Evolutionary conservation across 2,329 filamentous ascomycete species (phyloP).

Genomic region (Hysterium pulicare): DNA sequence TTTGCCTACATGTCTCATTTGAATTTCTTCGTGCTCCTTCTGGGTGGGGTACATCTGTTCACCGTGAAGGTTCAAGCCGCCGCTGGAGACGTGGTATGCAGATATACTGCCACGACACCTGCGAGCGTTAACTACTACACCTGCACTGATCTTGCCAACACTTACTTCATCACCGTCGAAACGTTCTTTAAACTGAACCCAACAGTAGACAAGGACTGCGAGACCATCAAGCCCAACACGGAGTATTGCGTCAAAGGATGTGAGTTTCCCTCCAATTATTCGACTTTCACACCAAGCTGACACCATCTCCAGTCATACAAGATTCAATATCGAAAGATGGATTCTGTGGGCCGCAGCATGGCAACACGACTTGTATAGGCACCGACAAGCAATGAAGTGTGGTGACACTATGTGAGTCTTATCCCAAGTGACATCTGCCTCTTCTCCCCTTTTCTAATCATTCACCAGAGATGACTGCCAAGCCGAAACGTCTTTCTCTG

Average conservation of each 20-base stretch:
- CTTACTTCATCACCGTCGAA: conserved; percentile 17
- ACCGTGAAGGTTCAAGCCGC: too few species aligned
- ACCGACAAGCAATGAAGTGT: conserved; percentile 11
- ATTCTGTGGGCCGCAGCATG: conserved; percentile 28
- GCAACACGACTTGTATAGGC: conserved; percentile 32
- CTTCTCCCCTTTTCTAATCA: not conserved
- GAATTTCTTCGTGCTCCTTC: too few species aligned
- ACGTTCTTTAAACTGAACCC: conserved; percentile 28
- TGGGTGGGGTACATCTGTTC: too few species aligned
- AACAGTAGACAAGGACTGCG: conserved; percentile 22
- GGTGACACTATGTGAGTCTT: not conserved
- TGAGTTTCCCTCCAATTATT: conserved; percentile 13
- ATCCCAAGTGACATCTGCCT: too few species aligned
- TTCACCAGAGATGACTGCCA: not conserved
- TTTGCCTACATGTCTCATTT: too few species aligned
- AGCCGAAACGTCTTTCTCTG: not conserved
- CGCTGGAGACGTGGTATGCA: not conserved
- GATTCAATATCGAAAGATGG: conserved; percentile 24
- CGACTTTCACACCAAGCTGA: not conserved
- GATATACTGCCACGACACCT: conserved; percentile 1
- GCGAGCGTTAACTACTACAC: conserved; percentile 23
- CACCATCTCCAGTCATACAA: not conserved
- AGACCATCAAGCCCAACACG: conserved; percentile 24
- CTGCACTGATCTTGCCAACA: conserved; percentile 17
- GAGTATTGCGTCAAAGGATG: conserved; percentile 29